Base-by-base conservation (phyloP, 208 protist species). In the Polymyxa betae region DNA sequence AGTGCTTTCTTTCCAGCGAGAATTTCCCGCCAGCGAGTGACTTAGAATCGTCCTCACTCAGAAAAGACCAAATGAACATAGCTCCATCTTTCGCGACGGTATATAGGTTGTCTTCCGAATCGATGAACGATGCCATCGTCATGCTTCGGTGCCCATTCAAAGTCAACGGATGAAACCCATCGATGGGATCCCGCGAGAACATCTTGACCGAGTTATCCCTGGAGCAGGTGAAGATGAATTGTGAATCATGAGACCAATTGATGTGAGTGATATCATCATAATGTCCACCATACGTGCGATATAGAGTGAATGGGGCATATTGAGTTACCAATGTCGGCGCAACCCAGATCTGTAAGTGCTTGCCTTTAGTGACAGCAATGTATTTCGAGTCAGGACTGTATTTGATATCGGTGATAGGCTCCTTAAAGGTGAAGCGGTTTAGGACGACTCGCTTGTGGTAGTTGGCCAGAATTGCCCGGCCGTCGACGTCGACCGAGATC, bases 371-470 rank as follows among this genome's bases (percentile, higher is more conserved):
- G 5, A 90, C 88, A 16, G 92, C 91, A 38, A 91, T n/a, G 90
- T 94, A 95, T 45, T 89, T 45, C 16, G 94, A 94, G 54, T 94
- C 89, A 29, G 94, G 94, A 78, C 88, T 93, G 91, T 96, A 96
- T 10, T 91, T 78, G 40, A 94, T 0, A 41, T 60, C 88, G 38
- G 54, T 29, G 29, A 96, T 92, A 0, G 5, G 38, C 0, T 44
- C 88, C 88, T 95, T 94, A 91, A 96, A 95, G 90, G 94, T 95
- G 90, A 95, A 94, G 89, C 93, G 89, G 35, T 95, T 92, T 16
- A 96, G 60, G 29, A 95, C 91, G 5, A 92, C 91, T 41, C 90
- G 44, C n/a, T 91, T 88, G 16, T 72, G 43, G 60, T 94, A 91
- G 92, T 96, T 95, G 88, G 95, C 88, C 32, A 96, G 82, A 49